Percentiles rank a stretch among this genome's conserved stretches.
These are phyloP conservation scores for Tillandsia fasciculata DNA, from an alignment of 176 grass and related monocot genomes.

Conservation along the genomic window DNA sequence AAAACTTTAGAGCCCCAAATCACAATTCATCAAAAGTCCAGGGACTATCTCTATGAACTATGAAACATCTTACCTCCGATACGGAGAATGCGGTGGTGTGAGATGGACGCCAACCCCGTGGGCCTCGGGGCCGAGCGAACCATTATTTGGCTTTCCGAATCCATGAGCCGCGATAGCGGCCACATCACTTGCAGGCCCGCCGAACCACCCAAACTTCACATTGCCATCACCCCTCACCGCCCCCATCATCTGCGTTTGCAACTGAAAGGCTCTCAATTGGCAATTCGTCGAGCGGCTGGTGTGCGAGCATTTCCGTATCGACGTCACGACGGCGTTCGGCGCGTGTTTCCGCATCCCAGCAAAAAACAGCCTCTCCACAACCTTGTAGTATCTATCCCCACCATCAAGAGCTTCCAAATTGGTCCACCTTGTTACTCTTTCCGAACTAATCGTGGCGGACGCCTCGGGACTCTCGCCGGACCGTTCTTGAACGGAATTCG, in stretches of 20 bases:
- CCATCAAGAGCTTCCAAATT: constrained; percentile 19
- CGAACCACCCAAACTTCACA: constrained; percentile 67
- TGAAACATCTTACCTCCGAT: constrained; percentile 34
- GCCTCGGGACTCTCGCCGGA: constrained; percentile 16
- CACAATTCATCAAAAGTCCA: no score
- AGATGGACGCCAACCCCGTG: constrained; percentile 75
- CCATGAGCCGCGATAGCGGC: constrained; percentile 30
- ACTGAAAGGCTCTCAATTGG: constrained; percentile 37
- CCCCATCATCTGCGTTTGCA: constrained; percentile 30
- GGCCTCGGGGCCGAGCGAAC: constrained; percentile 19
- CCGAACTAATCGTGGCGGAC: background rate
- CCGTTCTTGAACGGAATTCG: constrained; percentile 31
- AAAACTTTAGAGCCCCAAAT: no score
- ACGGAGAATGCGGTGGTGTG: constrained; percentile 46
- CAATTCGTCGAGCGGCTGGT: constrained; percentile 1
- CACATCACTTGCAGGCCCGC: constrained; percentile 34
- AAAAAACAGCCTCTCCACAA: constrained; percentile 58
- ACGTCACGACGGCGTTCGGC: constrained; percentile 28
- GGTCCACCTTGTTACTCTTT: constrained; percentile 14
- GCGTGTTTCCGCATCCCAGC: constrained; percentile 19
- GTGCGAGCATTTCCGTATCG: constrained; percentile 41
- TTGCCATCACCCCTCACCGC: constrained; percentile 26
- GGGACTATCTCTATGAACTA: no score
- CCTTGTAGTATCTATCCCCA: constrained; percentile 41
- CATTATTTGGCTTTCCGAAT: constrained; percentile 28